Evolutionary conservation across 1,139 yeast genomes (phyloP).

Genomic region (Yamadazyma sp.): DNA sequence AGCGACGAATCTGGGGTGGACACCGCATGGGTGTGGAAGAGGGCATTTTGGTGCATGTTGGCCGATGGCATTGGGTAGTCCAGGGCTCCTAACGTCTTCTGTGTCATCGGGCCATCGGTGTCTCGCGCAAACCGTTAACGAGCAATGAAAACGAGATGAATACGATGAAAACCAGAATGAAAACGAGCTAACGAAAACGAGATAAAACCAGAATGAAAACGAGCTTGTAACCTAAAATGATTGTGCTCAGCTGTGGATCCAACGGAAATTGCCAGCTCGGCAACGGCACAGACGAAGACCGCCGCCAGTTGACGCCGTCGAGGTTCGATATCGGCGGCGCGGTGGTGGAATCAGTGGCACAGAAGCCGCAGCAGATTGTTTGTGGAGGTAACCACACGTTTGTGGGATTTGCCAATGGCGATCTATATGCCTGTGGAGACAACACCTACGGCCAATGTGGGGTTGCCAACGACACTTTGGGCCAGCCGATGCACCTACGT

Average conservation of each 20-base stretch:
- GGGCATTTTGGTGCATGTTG: too few relatives aligned
- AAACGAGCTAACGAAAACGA: too few relatives aligned
- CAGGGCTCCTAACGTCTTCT: too few relatives aligned
- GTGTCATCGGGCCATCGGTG: too few relatives aligned
- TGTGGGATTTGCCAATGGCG: slow-evolving; percentile 54
- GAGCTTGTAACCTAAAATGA: too few relatives aligned
- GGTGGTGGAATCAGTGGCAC: slow-evolving; percentile 5
- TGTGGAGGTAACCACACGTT: slow-evolving; percentile 92
- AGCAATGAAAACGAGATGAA: too few relatives aligned
- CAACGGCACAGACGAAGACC: slow-evolving; percentile 55
- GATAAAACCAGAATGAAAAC: too few relatives aligned
- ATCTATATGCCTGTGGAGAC: slow-evolving; percentile 59
- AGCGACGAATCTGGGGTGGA: too few relatives aligned
- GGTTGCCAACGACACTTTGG: slow-evolving; percentile 7
- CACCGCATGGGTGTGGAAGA: too few relatives aligned
- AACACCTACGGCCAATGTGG: slow-evolving; percentile 60
- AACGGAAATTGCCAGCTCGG: slow-evolving; percentile 84
- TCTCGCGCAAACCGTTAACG: too few relatives aligned
- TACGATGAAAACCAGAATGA: too few relatives aligned
- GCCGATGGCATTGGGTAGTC: too few relatives aligned
- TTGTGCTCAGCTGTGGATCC: slow-evolving; percentile 60
- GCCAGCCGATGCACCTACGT: not conserved
- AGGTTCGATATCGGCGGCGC: slow-evolving; percentile 19
- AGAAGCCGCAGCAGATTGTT: slow-evolving; percentile 32
- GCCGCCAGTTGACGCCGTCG: slow-evolving; percentile 27